Evolutionary conservation across 108 stramenopile genomes (phyloP).

Genomic region (Nitzschia sp.): DNA sequence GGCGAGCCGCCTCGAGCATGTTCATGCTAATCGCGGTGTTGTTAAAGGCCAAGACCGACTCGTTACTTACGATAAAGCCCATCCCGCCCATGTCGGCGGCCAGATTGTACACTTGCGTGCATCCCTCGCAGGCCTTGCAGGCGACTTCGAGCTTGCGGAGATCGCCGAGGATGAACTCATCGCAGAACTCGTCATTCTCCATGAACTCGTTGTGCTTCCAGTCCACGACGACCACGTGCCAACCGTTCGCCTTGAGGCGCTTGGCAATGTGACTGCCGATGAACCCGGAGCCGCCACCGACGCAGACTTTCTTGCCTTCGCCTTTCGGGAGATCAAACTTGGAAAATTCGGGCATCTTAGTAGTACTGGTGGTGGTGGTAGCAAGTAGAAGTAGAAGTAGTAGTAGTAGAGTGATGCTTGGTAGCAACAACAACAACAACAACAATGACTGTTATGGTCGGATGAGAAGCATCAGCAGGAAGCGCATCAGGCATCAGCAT

Average conservation of each 20-base stretch:
- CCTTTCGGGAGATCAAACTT: conserved; percentile 78
- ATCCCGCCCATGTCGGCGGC: conserved; percentile 99
- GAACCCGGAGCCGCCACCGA: conserved; percentile 97
- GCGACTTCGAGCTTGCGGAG: conserved; percentile 94
- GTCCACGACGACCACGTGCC: conserved; percentile 91
- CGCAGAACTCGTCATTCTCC: conserved; percentile 94
- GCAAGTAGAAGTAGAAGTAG: no score
- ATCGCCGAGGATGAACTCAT: conserved; percentile 95
- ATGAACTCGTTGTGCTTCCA: conserved; percentile 99
- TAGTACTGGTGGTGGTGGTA: no score
- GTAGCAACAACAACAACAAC: no score
- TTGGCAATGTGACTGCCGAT: conserved; percentile 97
- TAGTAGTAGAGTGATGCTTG: no score
- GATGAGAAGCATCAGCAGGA: no score
- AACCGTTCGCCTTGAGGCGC: conserved; percentile 90
- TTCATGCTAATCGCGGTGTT: conserved; percentile 99
- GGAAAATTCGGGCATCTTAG: not conserved
- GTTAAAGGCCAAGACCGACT: conserved; percentile 96
- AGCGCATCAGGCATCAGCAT: no score
- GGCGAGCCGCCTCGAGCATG: conserved; percentile 97
- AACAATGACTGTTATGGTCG: no score
- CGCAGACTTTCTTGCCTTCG: conserved; percentile 80
- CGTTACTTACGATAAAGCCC: conserved; percentile 98
- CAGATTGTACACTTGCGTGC: conserved; percentile 96
- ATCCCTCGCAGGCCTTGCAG: conserved; percentile 91